phyloP scores from a whole-genome alignment of 805 yeast species.

The Candida insectalens region DNA sequence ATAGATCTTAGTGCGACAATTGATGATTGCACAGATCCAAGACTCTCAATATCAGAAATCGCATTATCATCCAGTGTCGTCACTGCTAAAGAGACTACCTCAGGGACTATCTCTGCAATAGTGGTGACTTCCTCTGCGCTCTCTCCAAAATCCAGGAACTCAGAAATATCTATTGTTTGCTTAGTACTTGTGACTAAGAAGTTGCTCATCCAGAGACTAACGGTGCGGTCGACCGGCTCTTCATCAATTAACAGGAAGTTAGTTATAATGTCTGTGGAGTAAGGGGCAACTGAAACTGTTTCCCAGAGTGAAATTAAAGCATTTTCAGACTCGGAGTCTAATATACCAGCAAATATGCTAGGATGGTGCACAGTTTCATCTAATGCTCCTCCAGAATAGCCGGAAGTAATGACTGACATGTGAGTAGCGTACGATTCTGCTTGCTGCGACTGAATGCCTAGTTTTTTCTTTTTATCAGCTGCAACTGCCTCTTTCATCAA shows the following conservation, averaged over 20 bases:
- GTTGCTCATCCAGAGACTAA: too few species aligned
- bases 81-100: too few species aligned
- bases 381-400: conserved; percentile 9
- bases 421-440: conserved; percentile 8
- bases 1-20: conserved; percentile 37
- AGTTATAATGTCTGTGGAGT: too few species aligned
- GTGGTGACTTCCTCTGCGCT: not conserved
- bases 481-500: conserved; percentile 7
- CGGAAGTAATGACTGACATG: conserved; percentile 12
- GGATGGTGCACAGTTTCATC: conserved; percentile 3
- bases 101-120: not conserved
- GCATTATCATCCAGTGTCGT: conserved; percentile 2
- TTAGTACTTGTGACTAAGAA: too few species aligned
- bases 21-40: conserved; percentile 7
- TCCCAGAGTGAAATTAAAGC: conserved; percentile 7
- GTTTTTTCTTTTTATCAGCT: conserved; percentile 4
- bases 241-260: too few species aligned
- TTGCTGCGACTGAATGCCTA: not conserved
- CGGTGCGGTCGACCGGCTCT: too few species aligned
- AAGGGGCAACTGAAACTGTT: conserved; percentile 1
- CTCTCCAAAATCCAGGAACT: not conserved
- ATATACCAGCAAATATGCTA: conserved; percentile 12
- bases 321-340: conserved; percentile 15
- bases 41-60: conserved; percentile 4
- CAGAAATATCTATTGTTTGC: too few species aligned